Conservation (phyloP, 2,329 filamentous ascomycete genomes). For the Alternaria sp. region DNA sequence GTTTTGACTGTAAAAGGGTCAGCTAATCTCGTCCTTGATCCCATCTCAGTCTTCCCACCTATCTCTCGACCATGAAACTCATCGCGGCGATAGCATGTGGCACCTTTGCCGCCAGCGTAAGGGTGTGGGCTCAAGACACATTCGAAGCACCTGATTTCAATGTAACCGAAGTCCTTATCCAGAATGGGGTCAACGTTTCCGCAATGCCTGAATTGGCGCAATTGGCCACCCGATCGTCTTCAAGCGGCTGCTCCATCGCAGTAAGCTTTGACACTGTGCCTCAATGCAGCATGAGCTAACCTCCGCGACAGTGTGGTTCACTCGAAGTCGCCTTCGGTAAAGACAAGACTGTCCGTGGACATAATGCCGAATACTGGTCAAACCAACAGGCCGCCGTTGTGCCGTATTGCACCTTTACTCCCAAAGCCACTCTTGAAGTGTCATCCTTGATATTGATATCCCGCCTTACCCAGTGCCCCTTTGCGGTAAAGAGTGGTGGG, state of each 20-base stretch:
- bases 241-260: not conserved
- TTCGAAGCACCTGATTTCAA: not conserved
- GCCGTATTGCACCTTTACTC: not conserved
- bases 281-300: not conserved
- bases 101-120: fast-evolving
- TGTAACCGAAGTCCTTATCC: not conserved
- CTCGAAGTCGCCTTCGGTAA: not conserved
- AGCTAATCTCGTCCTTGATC: not conserved
- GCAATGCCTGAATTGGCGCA: not conserved
- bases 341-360: not conserved
- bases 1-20: fast-evolving
- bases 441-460: not conserved
- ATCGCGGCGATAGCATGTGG: not conserved
- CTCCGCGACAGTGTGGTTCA: not conserved
- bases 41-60: not conserved
- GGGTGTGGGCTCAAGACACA: not conserved
- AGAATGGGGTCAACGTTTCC: not conserved
- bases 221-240: not conserved
- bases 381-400: not conserved
- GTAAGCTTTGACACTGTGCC: not conserved
- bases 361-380: not conserved
- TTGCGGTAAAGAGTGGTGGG: not conserved
- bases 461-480: not conserved
- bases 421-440: not conserved
- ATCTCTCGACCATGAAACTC: not conserved